Evolutionary conservation across 2,329 filamentous ascomycete species (phyloP).

Genomic region (Exophiala phaeomuriformis): DNA sequence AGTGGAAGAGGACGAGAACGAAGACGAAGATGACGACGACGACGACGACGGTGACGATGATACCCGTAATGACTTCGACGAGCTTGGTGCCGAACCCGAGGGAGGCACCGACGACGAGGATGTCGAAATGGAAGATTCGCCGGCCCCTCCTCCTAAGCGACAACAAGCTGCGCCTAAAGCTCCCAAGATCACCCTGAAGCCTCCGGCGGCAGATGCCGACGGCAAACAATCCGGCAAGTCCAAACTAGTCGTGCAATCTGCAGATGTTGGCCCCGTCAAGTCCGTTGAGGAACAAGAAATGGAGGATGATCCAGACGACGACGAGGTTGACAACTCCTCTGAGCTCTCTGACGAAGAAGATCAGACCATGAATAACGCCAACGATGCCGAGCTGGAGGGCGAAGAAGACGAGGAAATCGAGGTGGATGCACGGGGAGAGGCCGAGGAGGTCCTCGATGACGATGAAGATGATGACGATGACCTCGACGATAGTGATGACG

Average conservation of each 20-base stretch:
- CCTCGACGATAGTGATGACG: slow-evolving; percentile 38
- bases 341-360: slow-evolving; percentile 42
- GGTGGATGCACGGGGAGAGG: slow-evolving; percentile 30
- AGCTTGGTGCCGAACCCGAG: slow-evolving; percentile 32
- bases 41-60: slow-evolving; percentile 27
- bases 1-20: slow-evolving; percentile 33
- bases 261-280: slow-evolving; percentile 35
- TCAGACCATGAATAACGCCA: slow-evolving; percentile 29
- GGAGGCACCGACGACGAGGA: slow-evolving; percentile 31
- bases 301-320: slow-evolving; percentile 44
- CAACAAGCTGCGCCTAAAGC: slow-evolving; percentile 18
- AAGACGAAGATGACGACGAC: slow-evolving; percentile 28
- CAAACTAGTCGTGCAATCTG: slow-evolving; percentile 33
- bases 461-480: slow-evolving; percentile 35
- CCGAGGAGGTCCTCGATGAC: slow-evolving; percentile 35
- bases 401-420: slow-evolving; percentile 37
- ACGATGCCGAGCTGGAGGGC: slow-evolving; percentile 43
- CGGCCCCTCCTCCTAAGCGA: slow-evolving; percentile 30
- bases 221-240: slow-evolving; percentile 35
- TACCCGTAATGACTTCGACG: slow-evolving; percentile 25
- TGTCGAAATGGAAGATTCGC: slow-evolving; percentile 41
- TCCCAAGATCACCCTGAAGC: slow-evolving; percentile 26
- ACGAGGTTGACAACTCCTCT: slow-evolving; percentile 45
- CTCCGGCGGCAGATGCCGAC: slow-evolving; percentile 17
- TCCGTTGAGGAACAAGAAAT: slow-evolving; percentile 44